Percentiles rank a stretch among this genome's conserved stretches.
Evolutionary conservation across 768 basidiomycete species (phyloP).

Genomic region (Leccinellum rugosiceps): DNA sequence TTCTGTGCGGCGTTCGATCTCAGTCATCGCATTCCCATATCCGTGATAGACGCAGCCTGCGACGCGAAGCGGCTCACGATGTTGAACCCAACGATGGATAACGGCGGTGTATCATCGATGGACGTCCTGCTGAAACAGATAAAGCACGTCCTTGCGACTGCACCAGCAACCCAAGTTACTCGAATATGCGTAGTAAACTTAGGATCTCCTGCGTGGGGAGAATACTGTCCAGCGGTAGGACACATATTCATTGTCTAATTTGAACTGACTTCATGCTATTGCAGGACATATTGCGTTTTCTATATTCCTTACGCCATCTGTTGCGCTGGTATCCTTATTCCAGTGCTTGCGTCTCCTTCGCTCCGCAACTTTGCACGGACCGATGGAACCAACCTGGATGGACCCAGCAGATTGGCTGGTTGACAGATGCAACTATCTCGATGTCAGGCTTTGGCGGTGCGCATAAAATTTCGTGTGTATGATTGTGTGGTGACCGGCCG

Average conservation of each 20-base stretch:
- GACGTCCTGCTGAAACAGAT: slow-evolving; percentile 29
- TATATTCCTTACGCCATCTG: slow-evolving; percentile 61
- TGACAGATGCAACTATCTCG: slow-evolving; percentile 71
- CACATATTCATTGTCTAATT: neutral
- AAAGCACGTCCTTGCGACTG: slow-evolving; percentile 26
- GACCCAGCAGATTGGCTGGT: slow-evolving; percentile 77
- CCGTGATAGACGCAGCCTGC: slow-evolving; percentile 45
- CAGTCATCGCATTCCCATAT: slow-evolving; percentile 53
- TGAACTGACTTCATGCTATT: slow-evolving; percentile 3
- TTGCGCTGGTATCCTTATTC: slow-evolving; percentile 55
- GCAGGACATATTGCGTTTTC: slow-evolving; percentile 69
- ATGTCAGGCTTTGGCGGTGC: slow-evolving; percentile 78
- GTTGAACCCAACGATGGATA: slow-evolving; percentile 19
- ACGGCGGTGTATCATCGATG: slow-evolving; percentile 18
- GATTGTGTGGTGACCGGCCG: slow-evolving; percentile 8
- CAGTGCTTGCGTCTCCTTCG: slow-evolving; percentile 67
- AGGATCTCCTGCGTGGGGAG: slow-evolving; percentile 70
- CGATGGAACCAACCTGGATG: slow-evolving; percentile 64
- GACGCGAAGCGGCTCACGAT: slow-evolving; percentile 37
- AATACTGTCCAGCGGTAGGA: slow-evolving; percentile 52
- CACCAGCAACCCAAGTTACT: slow-evolving; percentile 36
- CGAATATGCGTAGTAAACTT: slow-evolving; percentile 63
- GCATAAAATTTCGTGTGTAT: slow-evolving; percentile 20
- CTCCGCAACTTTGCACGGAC: slow-evolving; percentile 59
- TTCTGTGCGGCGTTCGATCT: slow-evolving; percentile 76